Percentiles rank a stretch among this genome's conserved stretches.
phyloP scores from a whole-genome alignment of 2,329 filamentous ascomycete genomes.

The Ceratocystis diversiconidia region DNA sequence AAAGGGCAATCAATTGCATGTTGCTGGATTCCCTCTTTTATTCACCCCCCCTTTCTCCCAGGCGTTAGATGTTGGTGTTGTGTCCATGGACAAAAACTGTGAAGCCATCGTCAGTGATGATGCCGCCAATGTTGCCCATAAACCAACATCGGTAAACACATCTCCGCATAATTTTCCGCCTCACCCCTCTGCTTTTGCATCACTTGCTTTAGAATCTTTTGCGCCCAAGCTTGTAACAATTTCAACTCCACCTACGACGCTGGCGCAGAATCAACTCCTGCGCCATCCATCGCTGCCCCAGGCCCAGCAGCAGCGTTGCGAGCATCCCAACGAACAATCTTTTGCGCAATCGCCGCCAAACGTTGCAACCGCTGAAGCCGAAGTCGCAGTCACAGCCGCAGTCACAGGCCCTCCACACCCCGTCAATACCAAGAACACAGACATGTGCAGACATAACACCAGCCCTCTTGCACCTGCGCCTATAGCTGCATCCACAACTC shows the following conservation, averaged over 20 bases:
- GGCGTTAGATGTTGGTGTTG: background rate
- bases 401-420: background rate
- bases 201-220: background rate
- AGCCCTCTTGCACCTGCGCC: background rate
- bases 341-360: background rate
- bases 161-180: background rate
- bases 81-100: constrained; percentile 7
- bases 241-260: too few relatives aligned
- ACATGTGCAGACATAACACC: background rate
- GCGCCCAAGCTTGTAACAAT: background rate
- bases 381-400: background rate
- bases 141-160: constrained; percentile 1
- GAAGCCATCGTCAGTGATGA: constrained; percentile 10
- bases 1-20: background rate
- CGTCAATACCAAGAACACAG: background rate
- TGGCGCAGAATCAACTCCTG: background rate
- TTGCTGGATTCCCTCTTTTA: background rate
- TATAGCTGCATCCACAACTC: background rate
- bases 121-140: constrained; percentile 1
- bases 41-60: background rate
- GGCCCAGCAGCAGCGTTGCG: background rate
- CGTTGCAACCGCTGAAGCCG: background rate
- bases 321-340: background rate
- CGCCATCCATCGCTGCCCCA: background rate
- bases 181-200: background rate